phyloP scores from a whole-genome alignment of 78 protist species.

The Salpingoeca rosetta region DNA sequence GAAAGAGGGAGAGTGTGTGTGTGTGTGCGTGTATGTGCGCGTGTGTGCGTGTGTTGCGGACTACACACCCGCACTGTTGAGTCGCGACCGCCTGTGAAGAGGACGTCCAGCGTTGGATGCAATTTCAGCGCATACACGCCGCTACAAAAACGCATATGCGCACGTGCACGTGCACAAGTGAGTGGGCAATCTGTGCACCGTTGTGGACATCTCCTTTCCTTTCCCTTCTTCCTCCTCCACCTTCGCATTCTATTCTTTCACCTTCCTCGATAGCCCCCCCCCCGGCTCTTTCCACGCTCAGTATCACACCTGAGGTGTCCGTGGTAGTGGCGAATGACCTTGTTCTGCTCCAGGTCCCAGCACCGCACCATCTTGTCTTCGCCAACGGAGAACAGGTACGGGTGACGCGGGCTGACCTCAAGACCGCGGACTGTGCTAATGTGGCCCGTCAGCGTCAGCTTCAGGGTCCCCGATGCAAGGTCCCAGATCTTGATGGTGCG shows the following conservation, averaged over 20 bases:
- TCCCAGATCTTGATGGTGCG: conserved; percentile 95
- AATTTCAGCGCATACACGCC: conserved; percentile 62
- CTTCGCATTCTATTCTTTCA: too few species aligned
- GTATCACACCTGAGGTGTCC: conserved; percentile 90
- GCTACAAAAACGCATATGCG: too few species aligned
- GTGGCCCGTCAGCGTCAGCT: conserved; percentile 93
- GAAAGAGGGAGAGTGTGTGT: too few species aligned
- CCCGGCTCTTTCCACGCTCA: too few species aligned
- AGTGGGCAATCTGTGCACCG: conserved; percentile 37
- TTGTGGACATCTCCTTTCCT: too few species aligned
- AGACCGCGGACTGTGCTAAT: conserved; percentile 48
- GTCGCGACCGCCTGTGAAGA: conserved; percentile 96
- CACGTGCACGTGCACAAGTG: neutral
- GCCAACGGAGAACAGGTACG: conserved; percentile 93
- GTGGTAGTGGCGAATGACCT: conserved; percentile 73
- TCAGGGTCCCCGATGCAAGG: conserved; percentile 81
- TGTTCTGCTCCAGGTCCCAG: conserved; percentile 93
- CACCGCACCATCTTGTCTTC: conserved; percentile 93
- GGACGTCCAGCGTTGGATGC: conserved; percentile 93
- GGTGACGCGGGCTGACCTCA: conserved; percentile 63
- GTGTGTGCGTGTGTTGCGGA: conserved; percentile 93
- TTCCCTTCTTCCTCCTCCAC: too few species aligned
- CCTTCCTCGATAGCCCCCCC: too few species aligned
- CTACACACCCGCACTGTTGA: conserved; percentile 40
- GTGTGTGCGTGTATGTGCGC: conserved; percentile 39